Conservation (phyloP, 768 basidiomycete species). For the Pleurotus eryngii region DNA sequence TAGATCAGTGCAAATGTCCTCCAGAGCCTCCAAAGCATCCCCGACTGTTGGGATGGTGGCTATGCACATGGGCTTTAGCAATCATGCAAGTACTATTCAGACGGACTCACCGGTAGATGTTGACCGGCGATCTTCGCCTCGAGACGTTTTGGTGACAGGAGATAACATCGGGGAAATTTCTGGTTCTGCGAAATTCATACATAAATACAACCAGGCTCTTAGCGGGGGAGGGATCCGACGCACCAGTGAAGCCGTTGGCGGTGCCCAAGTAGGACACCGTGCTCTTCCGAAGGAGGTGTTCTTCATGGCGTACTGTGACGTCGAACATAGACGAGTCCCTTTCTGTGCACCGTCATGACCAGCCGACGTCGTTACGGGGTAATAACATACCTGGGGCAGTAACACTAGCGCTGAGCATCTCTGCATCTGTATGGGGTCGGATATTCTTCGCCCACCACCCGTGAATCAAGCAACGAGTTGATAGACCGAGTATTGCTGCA, state of each 20-base stretch:
- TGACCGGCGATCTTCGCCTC: constrained; percentile 53
- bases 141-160: constrained; percentile 55
- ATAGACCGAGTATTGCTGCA: constrained; percentile 68
- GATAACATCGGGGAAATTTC: constrained; percentile 73
- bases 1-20: constrained; percentile 60
- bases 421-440: constrained; percentile 62
- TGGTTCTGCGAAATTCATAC: constrained; percentile 43
- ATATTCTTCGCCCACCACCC: constrained; percentile 57
- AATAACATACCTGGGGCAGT: constrained; percentile 49
- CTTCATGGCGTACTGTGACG: constrained; percentile 49
- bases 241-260: constrained; percentile 71
- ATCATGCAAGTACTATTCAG: background rate
- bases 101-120: constrained; percentile 53
- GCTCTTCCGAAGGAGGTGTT: constrained; percentile 56
- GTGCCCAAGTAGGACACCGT: constrained; percentile 66
- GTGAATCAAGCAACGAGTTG: constrained; percentile 65
- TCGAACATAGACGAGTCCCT: constrained; percentile 50
- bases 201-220: background rate
- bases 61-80: constrained; percentile 21
- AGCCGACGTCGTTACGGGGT: background rate
- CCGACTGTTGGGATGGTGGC: constrained; percentile 77
- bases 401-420: constrained; percentile 51
- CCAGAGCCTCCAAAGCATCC: constrained; percentile 66
- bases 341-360: background rate
- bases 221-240: constrained; percentile 7